These are phyloP conservation scores for Populus tremula DNA, from an alignment of 345 rosid species.

Conservation along the genomic window DNA sequence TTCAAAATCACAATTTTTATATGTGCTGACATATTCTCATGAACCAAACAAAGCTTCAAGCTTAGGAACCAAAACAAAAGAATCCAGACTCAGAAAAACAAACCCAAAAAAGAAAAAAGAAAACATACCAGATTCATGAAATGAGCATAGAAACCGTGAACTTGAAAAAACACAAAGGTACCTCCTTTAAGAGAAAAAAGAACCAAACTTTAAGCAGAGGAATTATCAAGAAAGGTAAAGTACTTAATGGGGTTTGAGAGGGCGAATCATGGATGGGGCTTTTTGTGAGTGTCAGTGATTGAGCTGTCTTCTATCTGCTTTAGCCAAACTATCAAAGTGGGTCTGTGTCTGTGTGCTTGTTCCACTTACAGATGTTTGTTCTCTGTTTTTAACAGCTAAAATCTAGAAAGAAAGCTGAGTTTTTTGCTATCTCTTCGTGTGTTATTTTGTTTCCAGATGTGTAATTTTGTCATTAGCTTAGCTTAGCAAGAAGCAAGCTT, in stretches of 20 bases:
- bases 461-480: background rate
- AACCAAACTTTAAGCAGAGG: background rate
- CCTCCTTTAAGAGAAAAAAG: background rate
- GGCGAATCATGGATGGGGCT: background rate
- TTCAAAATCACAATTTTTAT: background rate
- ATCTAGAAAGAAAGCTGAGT: background rate
- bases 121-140: background rate
- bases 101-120: background rate
- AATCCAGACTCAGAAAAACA: background rate
- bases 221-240: background rate
- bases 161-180: background rate
- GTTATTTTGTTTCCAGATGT: background rate
- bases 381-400: background rate
- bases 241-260: background rate
- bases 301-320: background rate
- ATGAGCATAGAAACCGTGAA: conserved; percentile 1
- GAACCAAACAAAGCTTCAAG: background rate
- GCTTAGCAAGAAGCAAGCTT: background rate
- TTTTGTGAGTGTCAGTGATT: background rate
- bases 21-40: background rate
- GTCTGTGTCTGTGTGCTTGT: background rate
- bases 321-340: background rate
- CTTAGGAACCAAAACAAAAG: conserved; percentile 2
- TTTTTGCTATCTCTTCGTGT: background rate
- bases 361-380: background rate